These are phyloP conservation scores for Elongisporangium prolatum DNA, from an alignment of 352 stramenopile genomes.

Conservation along the genomic window DNA sequence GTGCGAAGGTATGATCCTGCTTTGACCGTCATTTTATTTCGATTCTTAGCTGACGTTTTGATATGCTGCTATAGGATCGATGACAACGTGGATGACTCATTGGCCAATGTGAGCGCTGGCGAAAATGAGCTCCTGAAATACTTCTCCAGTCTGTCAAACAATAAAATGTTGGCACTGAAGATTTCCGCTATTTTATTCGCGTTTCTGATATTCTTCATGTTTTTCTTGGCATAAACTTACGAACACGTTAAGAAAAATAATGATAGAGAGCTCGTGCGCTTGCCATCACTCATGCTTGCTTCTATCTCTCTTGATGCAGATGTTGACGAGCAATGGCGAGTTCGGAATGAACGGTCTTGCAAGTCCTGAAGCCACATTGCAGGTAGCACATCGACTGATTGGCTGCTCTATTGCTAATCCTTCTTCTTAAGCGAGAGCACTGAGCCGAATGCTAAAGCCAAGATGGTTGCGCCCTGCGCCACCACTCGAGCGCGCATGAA, in stretches of 20 bases:
- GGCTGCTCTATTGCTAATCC: slow-evolving; percentile 16
- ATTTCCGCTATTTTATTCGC: slow-evolving; percentile 84
- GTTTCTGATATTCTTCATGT: slow-evolving; percentile 88
- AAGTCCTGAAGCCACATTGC: background rate
- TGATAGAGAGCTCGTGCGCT: slow-evolving; percentile 11
- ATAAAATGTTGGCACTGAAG: slow-evolving; percentile 83
- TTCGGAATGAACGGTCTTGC: background rate
- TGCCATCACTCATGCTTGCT: background rate
- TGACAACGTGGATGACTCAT: slow-evolving; percentile 78
- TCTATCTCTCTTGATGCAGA: background rate
- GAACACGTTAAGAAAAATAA: slow-evolving; percentile 4
- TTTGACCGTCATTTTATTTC: background rate
- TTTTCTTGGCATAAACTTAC: slow-evolving; percentile 71
- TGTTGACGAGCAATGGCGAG: background rate
- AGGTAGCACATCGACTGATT: background rate
- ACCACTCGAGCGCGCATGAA: slow-evolving; percentile 76
- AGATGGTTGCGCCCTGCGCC: slow-evolving; percentile 68
- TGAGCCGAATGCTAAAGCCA: slow-evolving; percentile 60
- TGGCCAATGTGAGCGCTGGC: slow-evolving; percentile 67
- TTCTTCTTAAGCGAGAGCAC: slow-evolving; percentile 58
- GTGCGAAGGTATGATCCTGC: slow-evolving; percentile 51
- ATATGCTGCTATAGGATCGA: slow-evolving; percentile 57
- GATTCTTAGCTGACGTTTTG: slow-evolving; percentile 8
- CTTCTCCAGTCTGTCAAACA: slow-evolving; percentile 82
- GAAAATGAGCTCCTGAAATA: slow-evolving; percentile 85